Base-by-base conservation (phyloP, 306 rosid species). In the Lithocarpus polystachyus region DNA sequence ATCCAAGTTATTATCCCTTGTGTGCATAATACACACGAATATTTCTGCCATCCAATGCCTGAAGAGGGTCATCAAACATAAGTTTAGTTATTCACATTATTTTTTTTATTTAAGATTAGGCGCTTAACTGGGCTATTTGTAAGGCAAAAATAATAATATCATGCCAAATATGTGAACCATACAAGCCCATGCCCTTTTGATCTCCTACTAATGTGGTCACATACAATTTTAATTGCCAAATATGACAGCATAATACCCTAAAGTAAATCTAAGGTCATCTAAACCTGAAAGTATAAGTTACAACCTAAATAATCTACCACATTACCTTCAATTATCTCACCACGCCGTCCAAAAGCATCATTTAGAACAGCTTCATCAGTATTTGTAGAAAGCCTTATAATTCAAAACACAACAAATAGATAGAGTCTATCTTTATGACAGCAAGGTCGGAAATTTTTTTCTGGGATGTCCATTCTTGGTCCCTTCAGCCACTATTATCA, bases 341-440 rank as follows among this genome's bases (percentile, higher is more conserved):
- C 92, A 2, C 73, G 88, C 22, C 72, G 80, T n/a, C 73, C 84
- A 75, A 92, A 92, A 20, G 87, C 82, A 51, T 82, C 87, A 82
- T 85, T 89, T 2, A 90, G 84, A 59, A 84, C 86, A 3, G 93
- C 77, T 83, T 92, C 93, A 73, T 92, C 89, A 1, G 97, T 86
- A 68, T 92, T 88, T 23, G 84, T 83, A 5, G 93, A 89, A 77
- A 92, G 86, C 62, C 96, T 93, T 89, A 55, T 33, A 31, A 54
- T 57, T 20, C 72, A 55, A 74, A 81, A 74, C 71, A 51, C 23
- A 8, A 69, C 40, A 57, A 40, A 40, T 40, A 9, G 45, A 40
- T 40, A 7, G 45, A 40, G 12, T 40, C 12, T 40, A 1, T 37
- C 45, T 40, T 8, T 40, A 40, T 40, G 45, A 40, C 11, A 40